A percentile compares a stretch with the other conserved stretches of the same genome.
Conservation (phyloP, 768 basidiomycete genomes). For the Chalciporus chontae region DNA sequence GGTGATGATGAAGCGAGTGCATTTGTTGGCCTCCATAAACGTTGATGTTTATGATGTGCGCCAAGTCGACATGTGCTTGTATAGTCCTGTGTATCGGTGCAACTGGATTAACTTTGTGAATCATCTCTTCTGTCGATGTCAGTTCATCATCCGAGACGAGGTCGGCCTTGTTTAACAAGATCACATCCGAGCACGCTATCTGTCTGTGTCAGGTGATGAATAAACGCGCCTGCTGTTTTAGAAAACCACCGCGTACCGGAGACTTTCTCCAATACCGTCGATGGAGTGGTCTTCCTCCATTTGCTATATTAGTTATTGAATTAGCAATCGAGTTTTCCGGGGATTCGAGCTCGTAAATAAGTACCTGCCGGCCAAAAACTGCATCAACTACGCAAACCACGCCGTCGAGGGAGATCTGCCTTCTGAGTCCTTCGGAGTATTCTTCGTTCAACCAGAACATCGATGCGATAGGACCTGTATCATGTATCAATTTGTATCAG, state of each 20-base stretch:
- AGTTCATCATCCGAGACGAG: conserved; percentile 52
- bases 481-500: background rate
- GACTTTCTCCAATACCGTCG: conserved; percentile 71
- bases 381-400: conserved; percentile 93
- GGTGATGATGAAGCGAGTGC: conserved; percentile 26
- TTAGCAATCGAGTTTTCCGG: conserved; percentile 14
- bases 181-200: conserved; percentile 88
- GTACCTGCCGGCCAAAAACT: conserved; percentile 66
- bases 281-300: conserved; percentile 72
- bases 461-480: conserved; percentile 74
- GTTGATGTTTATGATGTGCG: conserved; percentile 71
- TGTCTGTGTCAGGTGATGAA: conserved; percentile 54
- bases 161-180: conserved; percentile 91
- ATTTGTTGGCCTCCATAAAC: conserved; percentile 60
- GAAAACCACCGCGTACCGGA: conserved; percentile 49
- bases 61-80: conserved; percentile 69
- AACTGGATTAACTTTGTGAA: conserved; percentile 77
- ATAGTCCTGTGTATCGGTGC: conserved; percentile 72
- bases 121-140: conserved; percentile 48
- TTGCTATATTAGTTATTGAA: conserved; percentile 52
- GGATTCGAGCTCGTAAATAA: conserved; percentile 28
- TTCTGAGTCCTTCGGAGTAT: conserved; percentile 62
- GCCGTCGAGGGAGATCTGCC: conserved; percentile 76
- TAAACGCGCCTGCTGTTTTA: background rate
- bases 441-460: conserved; percentile 90